Evolutionary conservation across 352 stramenopile genomes (phyloP), one percentile per base, ranked within the genome.

Genomic region (Globisporangium mamillatum): DNA sequence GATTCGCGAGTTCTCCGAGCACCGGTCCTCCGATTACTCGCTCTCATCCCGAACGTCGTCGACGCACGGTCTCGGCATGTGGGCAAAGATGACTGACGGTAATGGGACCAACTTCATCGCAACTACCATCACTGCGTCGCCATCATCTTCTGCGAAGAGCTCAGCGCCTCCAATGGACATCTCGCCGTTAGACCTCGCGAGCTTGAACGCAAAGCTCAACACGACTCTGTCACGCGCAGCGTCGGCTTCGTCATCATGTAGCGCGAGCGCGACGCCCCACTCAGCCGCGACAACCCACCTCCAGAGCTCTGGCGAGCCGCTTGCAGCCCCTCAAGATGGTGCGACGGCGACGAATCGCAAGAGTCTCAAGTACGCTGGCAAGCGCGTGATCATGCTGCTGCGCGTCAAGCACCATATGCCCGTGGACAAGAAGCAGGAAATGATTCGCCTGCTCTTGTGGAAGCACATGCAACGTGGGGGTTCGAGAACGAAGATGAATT

Each of bases 361-460:
- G 60, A 85, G 67, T 20, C 66, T 92, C 24, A 77, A 78, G 18
- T 85, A 85, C 41, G 82, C 79, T 34, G 84, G 77, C 25, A 89
- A 91, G 66, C 80, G 80, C 18, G 79, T 92, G 55, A 90, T 91
- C 72, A 90, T 90, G 79, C 68, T 70, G 32, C 64, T 92, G 27
- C 82, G 84, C 8, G 79, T 89, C 10, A 90, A 88, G 44, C 79
- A 76, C 22, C 59, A 56, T 2, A 72, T 92, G 54, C 67, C 73
- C 0, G 66, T 75, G 20, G 64, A 78, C 14, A 82, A 90, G 18
- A 92, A 91, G 54, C 64, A 76, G 25, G 64, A 90, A 22, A 69
- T 91, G 64, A 92, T 92, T 58, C 82, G 78, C 0, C 52, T 85
- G n/a, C 38, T 89, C 48, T 67, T 92, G 1, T 25, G 64, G 6